phyloP scores from a whole-genome alignment of 805 yeast genomes.

The Nematodospora valgi region DNA sequence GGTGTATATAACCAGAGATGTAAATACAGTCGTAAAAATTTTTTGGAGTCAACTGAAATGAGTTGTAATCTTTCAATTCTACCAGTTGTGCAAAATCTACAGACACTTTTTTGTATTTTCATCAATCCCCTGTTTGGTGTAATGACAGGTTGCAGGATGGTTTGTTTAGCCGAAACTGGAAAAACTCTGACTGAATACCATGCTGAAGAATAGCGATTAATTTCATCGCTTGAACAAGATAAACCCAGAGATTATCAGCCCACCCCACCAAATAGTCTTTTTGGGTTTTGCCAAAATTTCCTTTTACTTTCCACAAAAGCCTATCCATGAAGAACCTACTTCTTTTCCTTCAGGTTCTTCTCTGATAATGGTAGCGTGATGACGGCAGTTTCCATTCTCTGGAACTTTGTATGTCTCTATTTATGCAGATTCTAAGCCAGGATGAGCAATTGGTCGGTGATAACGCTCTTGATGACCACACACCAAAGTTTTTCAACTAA shows the following conservation, averaged over 20 bases:
- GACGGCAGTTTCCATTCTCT: slow-evolving; percentile 56
- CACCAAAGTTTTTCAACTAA: slow-evolving; percentile 67
- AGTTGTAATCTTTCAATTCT: slow-evolving; percentile 58
- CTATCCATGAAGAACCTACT: slow-evolving; percentile 48
- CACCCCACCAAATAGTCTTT: slow-evolving; percentile 56
- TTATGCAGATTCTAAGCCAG: slow-evolving; percentile 53
- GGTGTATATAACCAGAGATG: slow-evolving; percentile 57
- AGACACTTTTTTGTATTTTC: slow-evolving; percentile 55
- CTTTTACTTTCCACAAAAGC: slow-evolving; percentile 36
- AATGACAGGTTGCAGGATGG: slow-evolving; percentile 58
- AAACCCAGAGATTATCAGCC: slow-evolving; percentile 61
- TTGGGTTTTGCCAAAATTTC: slow-evolving; percentile 12
- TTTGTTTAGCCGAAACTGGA: slow-evolving; percentile 51
- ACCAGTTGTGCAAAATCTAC: slow-evolving; percentile 62
- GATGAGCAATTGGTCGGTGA: slow-evolving; percentile 68
- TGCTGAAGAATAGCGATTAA: slow-evolving; percentile 65
- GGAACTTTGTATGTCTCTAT: slow-evolving; percentile 69
- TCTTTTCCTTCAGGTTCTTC: slow-evolving; percentile 25
- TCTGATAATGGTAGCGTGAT: slow-evolving; percentile 52
- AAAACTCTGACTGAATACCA: slow-evolving; percentile 62
- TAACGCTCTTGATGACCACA: slow-evolving; percentile 68
- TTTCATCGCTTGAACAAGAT: slow-evolving; percentile 55
- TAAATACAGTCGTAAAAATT: slow-evolving; percentile 60
- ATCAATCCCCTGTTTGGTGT: slow-evolving; percentile 57
- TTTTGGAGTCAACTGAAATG: slow-evolving; percentile 58